Evolutionary conservation across 2,329 filamentous ascomycete species (phyloP), one percentile per base, ranked within the genome.

Genomic region (Tolypocladium nubicola): DNA sequence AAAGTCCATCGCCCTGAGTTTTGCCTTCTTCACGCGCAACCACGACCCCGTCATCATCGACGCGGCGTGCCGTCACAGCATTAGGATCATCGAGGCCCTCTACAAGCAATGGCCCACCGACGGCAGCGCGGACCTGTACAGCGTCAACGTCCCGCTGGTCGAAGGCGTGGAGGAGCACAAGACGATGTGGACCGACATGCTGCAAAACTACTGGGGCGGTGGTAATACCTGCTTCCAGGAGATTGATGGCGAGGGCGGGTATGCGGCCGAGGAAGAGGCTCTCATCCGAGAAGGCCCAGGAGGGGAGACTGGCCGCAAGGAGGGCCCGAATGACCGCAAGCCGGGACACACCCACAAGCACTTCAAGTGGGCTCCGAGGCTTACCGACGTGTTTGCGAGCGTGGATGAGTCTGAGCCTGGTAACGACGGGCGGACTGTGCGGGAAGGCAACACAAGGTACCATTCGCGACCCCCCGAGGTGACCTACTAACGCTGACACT

Each of bases 331-430:
- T 10, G 19, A 35, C 3, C 26, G 37, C 52, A n/a, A n/a, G 11
- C 13, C 73, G 45, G 75, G 79, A 37, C 86, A 90, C 69, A 81
- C 77, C 57, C 90, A 96, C 71, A 90, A 89, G 70, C 89, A 95
- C 72, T 97, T 97, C 78, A 95, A 93, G 73, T 97, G 94, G 94
- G 85, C 89, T 53, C 94, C 93, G 2, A 84, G 83, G 61, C 94
- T 97, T 72, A 79, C 83, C 39, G 92, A 96, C 71, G 90, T 97
- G 2, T 90, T 90, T 71, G 83, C 88, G 68, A 92, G 88, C 63
- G 91, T 97, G n/a, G 84, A 91, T 64, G 82, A 87, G 62, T 85
- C 87, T 43, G 77, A 79, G 38, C 88, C 89, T 4, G 91, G 91
- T 4, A 95, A 90, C 68, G 94, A 99, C 72, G 94, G 93, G 7